Evolutionary conservation across 208 protist genomes (phyloP).

Genomic region (Trypanosomatidae sp.): DNA sequence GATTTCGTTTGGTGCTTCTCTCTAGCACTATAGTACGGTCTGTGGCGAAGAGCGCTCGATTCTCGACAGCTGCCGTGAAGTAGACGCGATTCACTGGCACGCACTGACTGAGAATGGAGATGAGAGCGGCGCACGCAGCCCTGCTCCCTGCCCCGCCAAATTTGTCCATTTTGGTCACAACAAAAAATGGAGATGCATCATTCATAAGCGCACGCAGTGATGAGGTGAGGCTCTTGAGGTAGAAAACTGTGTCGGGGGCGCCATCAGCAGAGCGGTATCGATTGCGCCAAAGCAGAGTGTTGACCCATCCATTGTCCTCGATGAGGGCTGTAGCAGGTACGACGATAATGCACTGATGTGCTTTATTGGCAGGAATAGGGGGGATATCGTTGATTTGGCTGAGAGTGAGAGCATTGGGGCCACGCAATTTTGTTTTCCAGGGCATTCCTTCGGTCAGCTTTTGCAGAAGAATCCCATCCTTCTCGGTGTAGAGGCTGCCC

Average conservation of each 20-base stretch:
- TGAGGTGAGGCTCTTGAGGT: slow-evolving; percentile 46
- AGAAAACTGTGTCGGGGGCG: slow-evolving; percentile 50
- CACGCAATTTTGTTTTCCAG: slow-evolving; percentile 66
- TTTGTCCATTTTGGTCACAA: slow-evolving; percentile 83
- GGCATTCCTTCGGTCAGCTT: slow-evolving; percentile 62
- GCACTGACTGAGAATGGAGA: slow-evolving; percentile 48
- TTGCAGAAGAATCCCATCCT: slow-evolving; percentile 37
- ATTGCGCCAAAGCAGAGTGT: slow-evolving; percentile 39
- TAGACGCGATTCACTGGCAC: slow-evolving; percentile 78
- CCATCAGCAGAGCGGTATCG: slow-evolving; percentile 47
- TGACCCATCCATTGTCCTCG: slow-evolving; percentile 69
- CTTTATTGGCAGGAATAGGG: slow-evolving; percentile 47
- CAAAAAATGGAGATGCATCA: slow-evolving; percentile 65
- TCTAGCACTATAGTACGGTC: slow-evolving; percentile 42
- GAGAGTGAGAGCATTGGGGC: slow-evolving; percentile 32
- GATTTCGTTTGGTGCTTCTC: slow-evolving; percentile 42
- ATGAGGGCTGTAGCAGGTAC: slow-evolving; percentile 75
- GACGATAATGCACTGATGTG: slow-evolving; percentile 76
- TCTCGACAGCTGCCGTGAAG: slow-evolving; percentile 59
- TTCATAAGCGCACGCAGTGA: slow-evolving; percentile 51
- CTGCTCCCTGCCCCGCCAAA: slow-evolving; percentile 60
- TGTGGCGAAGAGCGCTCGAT: slow-evolving; percentile 31
- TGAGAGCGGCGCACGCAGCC: slow-evolving; percentile 35
- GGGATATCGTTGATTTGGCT: slow-evolving; percentile 39
- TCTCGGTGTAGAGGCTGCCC: slow-evolving; percentile 55